Base-by-base conservation (phyloP, 2,329 filamentous ascomycete species). In the Thermothelomyces thermophilus region DNA sequence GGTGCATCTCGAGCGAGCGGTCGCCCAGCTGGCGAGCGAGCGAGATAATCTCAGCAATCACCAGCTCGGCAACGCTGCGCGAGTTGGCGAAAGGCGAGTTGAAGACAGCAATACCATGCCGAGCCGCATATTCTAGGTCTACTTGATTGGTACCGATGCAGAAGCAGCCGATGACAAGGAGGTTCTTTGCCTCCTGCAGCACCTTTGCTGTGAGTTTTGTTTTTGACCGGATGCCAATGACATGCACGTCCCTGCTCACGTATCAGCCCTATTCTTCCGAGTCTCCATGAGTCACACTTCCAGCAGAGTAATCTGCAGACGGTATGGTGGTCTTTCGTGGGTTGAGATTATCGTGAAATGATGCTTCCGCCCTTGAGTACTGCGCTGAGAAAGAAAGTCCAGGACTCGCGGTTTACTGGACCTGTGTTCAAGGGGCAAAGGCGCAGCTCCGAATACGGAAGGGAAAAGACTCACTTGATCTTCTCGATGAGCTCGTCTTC, bases 21-120 rank as follows among this genome's bases (percentile, higher is more conserved):
- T 98, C 93, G 55, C 88, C 85, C 30, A 98, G 77, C 70, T 98
- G 93, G 52, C 93, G 85, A 19, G 93, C 93, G 47, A 98, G 83
- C 34, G 78, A 75, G 63, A 98, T 96, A 64, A 98, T 90, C 70
- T 96, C 91, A 47, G 77, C 86, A 66, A 98, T 96, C 61, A 97
- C 90, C 50, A 97, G 76, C 74, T 98, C 93, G 50, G 93, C 93
- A 45, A 98, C 93, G 66, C 88, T 95, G 67, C 93, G 86, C 8
- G 91, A 97, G 73, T 98, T 98, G 72, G 87, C 90, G 71, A 98
- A 98, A 1, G 93, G 93, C 40, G 93, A 97, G 73, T 98, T 98
- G 82, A 98, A 98, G 57, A 98, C 93, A 31, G 90, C 90, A 66
- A 97, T 95, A 58, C 93, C 90, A 64, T 87, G 82, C 59, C 79